Percentiles rank a stretch among this genome's conserved stretches.
phyloP scores from a whole-genome alignment of 352 stramenopile species.

The Aphanomyces astaci region DNA sequence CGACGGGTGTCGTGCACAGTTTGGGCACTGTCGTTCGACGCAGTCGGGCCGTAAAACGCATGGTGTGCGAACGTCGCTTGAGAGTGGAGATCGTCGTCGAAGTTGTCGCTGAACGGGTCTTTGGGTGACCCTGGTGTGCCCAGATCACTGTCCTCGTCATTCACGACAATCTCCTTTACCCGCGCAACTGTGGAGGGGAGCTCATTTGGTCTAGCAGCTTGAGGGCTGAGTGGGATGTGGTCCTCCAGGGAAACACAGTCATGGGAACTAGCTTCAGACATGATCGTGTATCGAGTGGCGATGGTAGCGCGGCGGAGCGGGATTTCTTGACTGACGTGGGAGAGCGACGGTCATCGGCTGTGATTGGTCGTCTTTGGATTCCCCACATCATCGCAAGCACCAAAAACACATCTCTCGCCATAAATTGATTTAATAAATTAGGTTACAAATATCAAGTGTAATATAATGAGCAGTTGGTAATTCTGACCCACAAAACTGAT shows the following conservation, averaged over 20 bases:
- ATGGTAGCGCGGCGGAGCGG: neutral
- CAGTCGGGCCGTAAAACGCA: conserved; percentile 4
- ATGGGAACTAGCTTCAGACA: neutral
- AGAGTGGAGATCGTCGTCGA: neutral
- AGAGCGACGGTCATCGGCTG: neutral
- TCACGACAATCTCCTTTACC: neutral
- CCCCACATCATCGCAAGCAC: neutral
- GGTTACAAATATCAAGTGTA: neutral
- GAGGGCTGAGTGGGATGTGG: neutral
- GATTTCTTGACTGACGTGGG: conserved; percentile 3
- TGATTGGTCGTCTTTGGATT: conserved; percentile 1
- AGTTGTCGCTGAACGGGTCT: conserved; percentile 9
- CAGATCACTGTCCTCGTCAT: conserved; percentile 10
- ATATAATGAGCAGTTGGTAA: neutral
- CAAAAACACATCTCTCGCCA: neutral
- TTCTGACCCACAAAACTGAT: too few species aligned
- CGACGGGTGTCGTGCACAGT: conserved; percentile 5
- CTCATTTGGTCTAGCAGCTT: neutral
- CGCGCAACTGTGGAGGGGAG: neutral
- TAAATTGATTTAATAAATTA: too few species aligned
- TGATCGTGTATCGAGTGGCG: neutral
- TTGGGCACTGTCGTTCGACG: neutral
- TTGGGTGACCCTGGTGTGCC: conserved; percentile 12
- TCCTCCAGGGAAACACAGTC: neutral
- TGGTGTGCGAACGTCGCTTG: conserved; percentile 11